These are phyloP conservation scores for Akanthomyces dipterigenus DNA, from an alignment of 2,329 filamentous ascomycete species.

Conservation along the genomic window DNA sequence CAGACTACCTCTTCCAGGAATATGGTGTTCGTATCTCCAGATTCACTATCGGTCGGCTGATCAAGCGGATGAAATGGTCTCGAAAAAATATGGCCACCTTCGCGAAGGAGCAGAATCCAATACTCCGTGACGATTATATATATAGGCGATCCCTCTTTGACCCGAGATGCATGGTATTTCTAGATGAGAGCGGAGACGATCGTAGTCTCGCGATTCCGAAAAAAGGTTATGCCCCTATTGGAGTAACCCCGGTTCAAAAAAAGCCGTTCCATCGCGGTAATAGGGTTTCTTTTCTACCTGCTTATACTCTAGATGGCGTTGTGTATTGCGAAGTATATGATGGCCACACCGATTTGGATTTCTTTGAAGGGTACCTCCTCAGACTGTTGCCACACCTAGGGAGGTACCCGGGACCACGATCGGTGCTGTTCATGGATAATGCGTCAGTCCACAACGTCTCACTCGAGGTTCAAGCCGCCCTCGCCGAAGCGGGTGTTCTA, in stretches of 20 bases:
- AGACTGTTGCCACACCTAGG: constrained; percentile 15
- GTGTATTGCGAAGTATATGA: neutral
- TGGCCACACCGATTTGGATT: neutral
- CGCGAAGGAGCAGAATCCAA: constrained; percentile 11
- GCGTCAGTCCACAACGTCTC: constrained; percentile 16
- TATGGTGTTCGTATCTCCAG: constrained; percentile 12
- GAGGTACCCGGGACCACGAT: constrained; percentile 15
- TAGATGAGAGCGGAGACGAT: constrained; percentile 14
- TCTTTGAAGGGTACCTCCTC: neutral
- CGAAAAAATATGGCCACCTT: constrained; percentile 9
- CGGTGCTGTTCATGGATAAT: constrained; percentile 18
- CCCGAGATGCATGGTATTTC: constrained; percentile 8
- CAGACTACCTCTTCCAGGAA: constrained; percentile 12
- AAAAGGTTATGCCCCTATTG: constrained; percentile 10
- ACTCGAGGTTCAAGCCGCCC: constrained; percentile 8
- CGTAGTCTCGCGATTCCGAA: constrained; percentile 7
- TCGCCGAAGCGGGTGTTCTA: constrained; percentile 14
- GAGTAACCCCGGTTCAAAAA: constrained; percentile 7
- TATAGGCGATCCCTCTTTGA: constrained; percentile 2
- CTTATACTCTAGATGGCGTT: constrained; percentile 9
- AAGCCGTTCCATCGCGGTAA: constrained; percentile 13
- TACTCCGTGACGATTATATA: constrained; percentile 7
- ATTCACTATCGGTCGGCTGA: constrained; percentile 6
- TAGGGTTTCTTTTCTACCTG: constrained; percentile 6
- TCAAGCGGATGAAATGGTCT: constrained; percentile 12